Conservation (phyloP, 2,329 filamentous ascomycete genomes). For the Pseudopithomyces maydicus region DNA sequence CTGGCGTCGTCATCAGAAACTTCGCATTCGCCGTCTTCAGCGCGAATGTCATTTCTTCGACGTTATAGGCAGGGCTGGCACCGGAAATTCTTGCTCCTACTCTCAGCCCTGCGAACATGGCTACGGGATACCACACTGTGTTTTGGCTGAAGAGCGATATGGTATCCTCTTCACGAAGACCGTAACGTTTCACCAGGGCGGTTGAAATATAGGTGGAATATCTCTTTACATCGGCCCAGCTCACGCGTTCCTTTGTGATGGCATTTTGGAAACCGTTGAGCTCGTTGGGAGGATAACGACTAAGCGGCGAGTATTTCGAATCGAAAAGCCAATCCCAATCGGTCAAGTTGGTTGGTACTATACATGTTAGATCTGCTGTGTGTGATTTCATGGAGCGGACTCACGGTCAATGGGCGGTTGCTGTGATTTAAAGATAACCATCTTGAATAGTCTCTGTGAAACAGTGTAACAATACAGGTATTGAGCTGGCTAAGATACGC, state of each 20-base stretch:
- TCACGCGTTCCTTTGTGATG: conserved; percentile 62
- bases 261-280: conserved; percentile 64
- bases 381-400: neutral
- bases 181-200: conserved; percentile 61
- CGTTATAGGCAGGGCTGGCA: conserved; percentile 68
- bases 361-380: conserved; percentile 7
- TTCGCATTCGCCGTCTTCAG: conserved; percentile 62
- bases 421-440: conserved; percentile 49
- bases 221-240: conserved; percentile 62
- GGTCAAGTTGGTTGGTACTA: conserved; percentile 60
- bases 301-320: conserved; percentile 57
- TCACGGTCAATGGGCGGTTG: conserved; percentile 49
- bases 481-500: neutral
- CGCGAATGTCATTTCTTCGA: conserved; percentile 71
- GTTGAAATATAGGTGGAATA: conserved; percentile 65
- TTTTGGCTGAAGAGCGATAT: conserved; percentile 68
- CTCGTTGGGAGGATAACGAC: conserved; percentile 43
- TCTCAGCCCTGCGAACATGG: conserved; percentile 62
- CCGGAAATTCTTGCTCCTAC: conserved; percentile 64
- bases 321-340: conserved; percentile 69
- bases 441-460: conserved; percentile 12
- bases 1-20: conserved; percentile 62
- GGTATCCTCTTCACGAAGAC: conserved; percentile 59
- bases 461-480: neutral
- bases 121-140: conserved; percentile 70